Base-by-base conservation (phyloP, 306 rosid genomes). In the Gillenia trifoliata region DNA sequence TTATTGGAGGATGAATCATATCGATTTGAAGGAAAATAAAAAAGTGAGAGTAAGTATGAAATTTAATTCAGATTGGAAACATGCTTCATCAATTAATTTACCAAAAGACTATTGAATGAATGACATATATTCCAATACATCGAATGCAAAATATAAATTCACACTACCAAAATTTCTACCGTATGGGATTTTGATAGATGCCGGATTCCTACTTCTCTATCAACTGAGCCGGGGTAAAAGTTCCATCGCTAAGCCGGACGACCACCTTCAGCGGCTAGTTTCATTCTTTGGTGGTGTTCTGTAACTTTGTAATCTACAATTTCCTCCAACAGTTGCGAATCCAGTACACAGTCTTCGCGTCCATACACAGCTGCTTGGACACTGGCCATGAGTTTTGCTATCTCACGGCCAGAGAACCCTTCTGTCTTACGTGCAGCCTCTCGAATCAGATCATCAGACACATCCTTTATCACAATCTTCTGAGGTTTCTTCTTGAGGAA, bases 341-440 rank as follows among this genome's bases (percentile, higher is more conserved):
- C 99, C 84, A 95, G 88, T 52, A 85, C 73, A 73, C 99, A 95
- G 75, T 95, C 97, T 16, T 93, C 91, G 40, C 87, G 90, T 15
- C 96, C 93, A 67, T 92, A 95, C 3, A 95, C 99, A n/a, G 98
- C 96, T 57, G 99, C 99, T 78, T 90, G 99, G 71, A 95, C 85
- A n/a, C 99, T 70, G 41, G 98, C 98, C 88, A 92, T 72, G 68
- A 92, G 96, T 83, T 95, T 95, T 26, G 99, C 99, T 7, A 95
- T 89, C 89, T 95, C 99, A 2, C 99, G 98, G 57, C 99, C 99
- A 2, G 99, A 95, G 90, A 95, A 95, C 62, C 93, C 98, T 75
- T 85, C 98, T 19, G 96, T 95, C 75, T 82, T 88, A 66, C 49
- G 83, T 11, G 99, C 97, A 68, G 98, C 97, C 64, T 89, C 96